These are phyloP conservation scores for Vicia sativa DNA, from an alignment of 306 rosid species.

Conservation along the genomic window DNA sequence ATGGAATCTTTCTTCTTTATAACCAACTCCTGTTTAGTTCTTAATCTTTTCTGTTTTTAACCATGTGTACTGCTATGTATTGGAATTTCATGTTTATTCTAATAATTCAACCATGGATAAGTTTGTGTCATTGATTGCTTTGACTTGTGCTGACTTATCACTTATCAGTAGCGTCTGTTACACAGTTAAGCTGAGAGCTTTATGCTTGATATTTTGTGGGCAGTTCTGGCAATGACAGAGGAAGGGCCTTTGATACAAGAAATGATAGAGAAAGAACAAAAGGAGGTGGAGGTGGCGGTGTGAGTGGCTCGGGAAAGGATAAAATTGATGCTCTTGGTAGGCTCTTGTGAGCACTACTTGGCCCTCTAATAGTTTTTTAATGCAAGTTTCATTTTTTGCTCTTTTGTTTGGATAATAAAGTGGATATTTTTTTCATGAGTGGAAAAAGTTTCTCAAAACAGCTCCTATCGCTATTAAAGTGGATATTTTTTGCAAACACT, in stretches of 20 bases:
- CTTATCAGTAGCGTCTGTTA: background rate
- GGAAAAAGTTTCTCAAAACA: too few species aligned
- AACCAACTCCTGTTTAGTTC: too few species aligned
- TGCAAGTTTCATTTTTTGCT: background rate
- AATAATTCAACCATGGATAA: background rate
- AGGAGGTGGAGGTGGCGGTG: constrained; percentile 50
- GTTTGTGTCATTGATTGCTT: constrained; percentile 6
- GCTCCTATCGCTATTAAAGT: too few species aligned
- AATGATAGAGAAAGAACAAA: constrained; percentile 53
- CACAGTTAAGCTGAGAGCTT: background rate
- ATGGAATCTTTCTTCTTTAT: background rate
- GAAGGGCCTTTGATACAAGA: constrained; percentile 56
- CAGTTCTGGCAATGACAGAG: constrained; percentile 61
- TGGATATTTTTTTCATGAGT: too few species aligned
- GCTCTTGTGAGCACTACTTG: constrained; percentile 65
- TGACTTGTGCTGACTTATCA: background rate
- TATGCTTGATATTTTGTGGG: constrained; percentile 29
- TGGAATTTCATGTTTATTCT: background rate
- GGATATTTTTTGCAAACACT: too few species aligned
- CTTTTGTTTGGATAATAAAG: background rate
- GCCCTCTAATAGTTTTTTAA: constrained; percentile 3
- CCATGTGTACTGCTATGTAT: background rate
- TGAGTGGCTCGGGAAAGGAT: constrained; percentile 63
- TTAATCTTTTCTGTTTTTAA: background rate
- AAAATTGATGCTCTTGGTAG: constrained; percentile 93